Evolutionary conservation across 2,329 filamentous ascomycete species (phyloP).

Genomic region (Dichotomopilus funicola): DNA sequence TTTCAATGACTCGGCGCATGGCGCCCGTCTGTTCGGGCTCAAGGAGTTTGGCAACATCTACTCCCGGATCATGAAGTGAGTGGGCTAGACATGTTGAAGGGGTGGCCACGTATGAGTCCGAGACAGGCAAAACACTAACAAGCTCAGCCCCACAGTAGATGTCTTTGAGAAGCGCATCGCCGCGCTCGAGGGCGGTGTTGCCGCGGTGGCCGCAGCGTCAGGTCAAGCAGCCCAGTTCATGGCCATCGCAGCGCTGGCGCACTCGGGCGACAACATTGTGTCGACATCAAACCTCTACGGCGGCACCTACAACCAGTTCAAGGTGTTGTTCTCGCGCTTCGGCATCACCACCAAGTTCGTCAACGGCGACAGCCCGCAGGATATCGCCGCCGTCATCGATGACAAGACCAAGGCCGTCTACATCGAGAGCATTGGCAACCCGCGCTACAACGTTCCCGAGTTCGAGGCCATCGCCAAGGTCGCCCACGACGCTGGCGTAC

Average conservation of each 20-base stretch:
- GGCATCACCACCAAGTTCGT: slow-evolving; percentile 88
- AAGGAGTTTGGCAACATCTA: slow-evolving; percentile 98
- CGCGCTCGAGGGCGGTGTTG: slow-evolving; percentile 88
- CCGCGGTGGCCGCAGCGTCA: slow-evolving; percentile 75
- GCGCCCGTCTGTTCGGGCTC: slow-evolving; percentile 88
- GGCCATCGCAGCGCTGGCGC: slow-evolving; percentile 74
- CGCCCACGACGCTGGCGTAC: slow-evolving; percentile 63
- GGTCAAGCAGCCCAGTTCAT: slow-evolving; percentile 93
- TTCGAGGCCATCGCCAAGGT: slow-evolving; percentile 79
- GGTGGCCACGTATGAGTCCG: too few species aligned
- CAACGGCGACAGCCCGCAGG: slow-evolving; percentile 69
- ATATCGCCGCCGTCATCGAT: slow-evolving; percentile 77
- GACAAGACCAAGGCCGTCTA: slow-evolving; percentile 91
- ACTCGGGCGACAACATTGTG: slow-evolving; percentile 87
- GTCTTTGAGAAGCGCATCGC: slow-evolving; percentile 95
- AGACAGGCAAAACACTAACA: background rate
- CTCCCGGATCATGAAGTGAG: slow-evolving; percentile 89
- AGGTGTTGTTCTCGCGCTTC: slow-evolving; percentile 79
- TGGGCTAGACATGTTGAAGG: slow-evolving; percentile 11
- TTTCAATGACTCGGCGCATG: slow-evolving; percentile 95
- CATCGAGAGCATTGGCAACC: slow-evolving; percentile 89
- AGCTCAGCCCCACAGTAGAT: slow-evolving; percentile 72
- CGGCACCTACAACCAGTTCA: slow-evolving; percentile 96
- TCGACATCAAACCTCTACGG: slow-evolving; percentile 88
- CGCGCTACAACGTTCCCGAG: slow-evolving; percentile 86